phyloP scores from a whole-genome alignment of 2,329 filamentous ascomycete genomes.

The Cladosporium sp. region DNA sequence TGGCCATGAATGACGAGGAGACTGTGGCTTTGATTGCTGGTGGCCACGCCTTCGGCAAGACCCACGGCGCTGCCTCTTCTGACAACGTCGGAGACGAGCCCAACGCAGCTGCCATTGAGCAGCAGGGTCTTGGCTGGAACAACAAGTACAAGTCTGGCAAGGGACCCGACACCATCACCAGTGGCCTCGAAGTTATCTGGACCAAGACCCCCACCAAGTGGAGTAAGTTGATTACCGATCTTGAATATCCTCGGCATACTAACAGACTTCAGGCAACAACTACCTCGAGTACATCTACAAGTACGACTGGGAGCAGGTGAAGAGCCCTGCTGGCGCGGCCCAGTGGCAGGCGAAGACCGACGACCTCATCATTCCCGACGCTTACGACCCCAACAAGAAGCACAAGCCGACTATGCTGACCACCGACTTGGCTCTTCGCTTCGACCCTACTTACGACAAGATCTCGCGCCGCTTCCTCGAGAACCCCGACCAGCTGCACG shows the following conservation, averaged over 20 bases:
- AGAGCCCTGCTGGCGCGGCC: conserved; percentile 71
- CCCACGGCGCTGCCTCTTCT: conserved; percentile 65
- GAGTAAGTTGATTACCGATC: conserved; percentile 38
- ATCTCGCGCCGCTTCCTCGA: conserved; percentile 67
- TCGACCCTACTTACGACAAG: conserved; percentile 70
- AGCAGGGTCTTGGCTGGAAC: conserved; percentile 69
- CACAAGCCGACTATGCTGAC: conserved; percentile 73
- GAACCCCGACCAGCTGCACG: conserved; percentile 63
- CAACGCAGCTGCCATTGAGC: conserved; percentile 58
- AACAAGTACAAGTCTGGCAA: conserved; percentile 63
- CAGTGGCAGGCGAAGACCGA: conserved; percentile 72
- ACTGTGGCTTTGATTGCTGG: conserved; percentile 75
- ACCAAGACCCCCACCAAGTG: conserved; percentile 71
- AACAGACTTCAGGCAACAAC: conserved; percentile 44
- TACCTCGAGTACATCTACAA: conserved; percentile 75
- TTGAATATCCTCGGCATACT: background rate
- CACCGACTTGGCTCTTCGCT: conserved; percentile 67
- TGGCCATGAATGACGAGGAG: conserved; percentile 82
- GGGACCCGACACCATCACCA: conserved; percentile 70
- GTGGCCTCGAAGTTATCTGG: conserved; percentile 75
- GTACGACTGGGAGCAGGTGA: conserved; percentile 72
- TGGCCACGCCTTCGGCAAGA: conserved; percentile 77
- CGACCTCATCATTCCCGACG: conserved; percentile 65
- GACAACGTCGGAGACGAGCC: conserved; percentile 66
- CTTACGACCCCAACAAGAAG: conserved; percentile 67